Base-by-base conservation (phyloP, 2,329 filamentous ascomycete species). In the Stagonosporopsis chrysanthemi region DNA sequence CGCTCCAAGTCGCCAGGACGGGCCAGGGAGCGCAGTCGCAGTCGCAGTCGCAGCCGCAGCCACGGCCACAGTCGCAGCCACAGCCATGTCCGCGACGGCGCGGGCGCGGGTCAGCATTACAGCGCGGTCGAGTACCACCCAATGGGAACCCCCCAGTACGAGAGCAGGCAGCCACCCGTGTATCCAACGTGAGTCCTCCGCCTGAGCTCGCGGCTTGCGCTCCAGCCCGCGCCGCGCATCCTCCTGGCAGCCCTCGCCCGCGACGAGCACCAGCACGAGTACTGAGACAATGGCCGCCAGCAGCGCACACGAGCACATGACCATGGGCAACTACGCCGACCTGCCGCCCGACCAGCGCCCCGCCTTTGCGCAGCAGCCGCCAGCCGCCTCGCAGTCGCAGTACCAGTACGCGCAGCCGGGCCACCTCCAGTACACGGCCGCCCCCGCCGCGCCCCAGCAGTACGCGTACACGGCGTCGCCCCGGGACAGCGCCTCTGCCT, bases 281-380 rank as follows among this genome's bases (percentile, higher is more conserved):
- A 63, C 72, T 73, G 66, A 74, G 62, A 67, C 47, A 28, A 74
- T 74, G 71, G 69, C 68, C 42, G 45, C 66, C 61, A 75, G 72
- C 65, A 65, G 60, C 54, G 38, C 44, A 8, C 40, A 57, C 54
- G 43, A 57, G n/a, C 43, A 33, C 43, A 74, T 78, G 31, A 79
- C 77, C 45, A 80, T 80, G 77, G 78, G 78, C 47, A 77, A 74
- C 51, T 81, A 78, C 58, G 67, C 70, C 23, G 79, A 81, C 58
- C 71, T 79, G 9, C 79, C 79, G 26, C 79, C 78, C 12, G 66
- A 79, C 48, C 74, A 81, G 59, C 70, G 79, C 5, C 77, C 79
- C 2, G 76, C 73, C 33, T 80, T 76, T 57, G 55, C 70, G 55
- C 67, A 67, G 49, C 65, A 71, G 38, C 60, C 62, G 12, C 64